Evolutionary conservation across 164 flowering plant genomes (phyloP).

Genomic region (Brasenia schreberi): DNA sequence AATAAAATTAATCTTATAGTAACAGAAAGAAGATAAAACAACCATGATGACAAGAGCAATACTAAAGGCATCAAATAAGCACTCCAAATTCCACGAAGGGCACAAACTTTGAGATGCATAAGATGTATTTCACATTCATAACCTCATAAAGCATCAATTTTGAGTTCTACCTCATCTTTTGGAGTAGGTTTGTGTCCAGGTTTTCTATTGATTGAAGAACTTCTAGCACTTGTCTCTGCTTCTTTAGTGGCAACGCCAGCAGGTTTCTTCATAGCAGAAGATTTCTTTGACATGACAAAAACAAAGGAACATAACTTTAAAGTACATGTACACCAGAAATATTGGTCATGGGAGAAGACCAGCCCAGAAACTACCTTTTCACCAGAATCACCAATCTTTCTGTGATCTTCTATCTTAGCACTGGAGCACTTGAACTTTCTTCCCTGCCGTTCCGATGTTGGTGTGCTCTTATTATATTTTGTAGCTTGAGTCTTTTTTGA

Average conservation of each 20-base stretch:
- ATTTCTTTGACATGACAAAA: not conserved
- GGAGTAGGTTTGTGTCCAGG: not conserved
- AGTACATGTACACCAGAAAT: not conserved
- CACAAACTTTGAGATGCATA: not conserved
- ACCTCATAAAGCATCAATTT: too few relatives aligned
- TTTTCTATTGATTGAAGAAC: not conserved
- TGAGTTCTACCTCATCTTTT: not conserved
- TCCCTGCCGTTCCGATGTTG: constrained; percentile 3
- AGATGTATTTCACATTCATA: not conserved
- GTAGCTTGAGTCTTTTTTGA: constrained; percentile 16
- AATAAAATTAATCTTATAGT: too few relatives aligned
- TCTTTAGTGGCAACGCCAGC: not conserved
- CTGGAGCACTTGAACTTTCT: not conserved
- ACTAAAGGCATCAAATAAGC: too few relatives aligned
- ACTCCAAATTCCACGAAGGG: too few relatives aligned
- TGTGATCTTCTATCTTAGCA: constrained; percentile 4
- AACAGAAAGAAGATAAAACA: too few relatives aligned
- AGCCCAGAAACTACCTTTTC: constrained; percentile 11
- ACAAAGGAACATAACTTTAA: too few relatives aligned
- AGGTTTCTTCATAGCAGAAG: not conserved
- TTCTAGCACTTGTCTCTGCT: not conserved
- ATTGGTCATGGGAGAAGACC: not conserved
- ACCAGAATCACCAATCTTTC: constrained; percentile 11
- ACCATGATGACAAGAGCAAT: too few relatives aligned
- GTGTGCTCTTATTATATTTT: not conserved